Evolutionary conservation across 768 basidiomycete genomes (phyloP).

Genomic region (Baorangia bicolor): DNA sequence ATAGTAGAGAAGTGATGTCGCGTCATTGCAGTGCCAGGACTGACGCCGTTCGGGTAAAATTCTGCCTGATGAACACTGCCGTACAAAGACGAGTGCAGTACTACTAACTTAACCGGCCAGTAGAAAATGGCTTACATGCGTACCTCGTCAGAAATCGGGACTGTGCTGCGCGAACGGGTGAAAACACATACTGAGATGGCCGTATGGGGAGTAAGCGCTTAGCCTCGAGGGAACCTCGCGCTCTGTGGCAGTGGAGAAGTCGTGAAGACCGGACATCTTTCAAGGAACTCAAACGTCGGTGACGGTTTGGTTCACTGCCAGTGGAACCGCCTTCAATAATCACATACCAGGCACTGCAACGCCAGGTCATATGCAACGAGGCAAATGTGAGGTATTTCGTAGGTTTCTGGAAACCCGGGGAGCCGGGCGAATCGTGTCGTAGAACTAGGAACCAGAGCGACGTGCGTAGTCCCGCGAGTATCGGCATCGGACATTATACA

Average conservation of each 20-base stretch:
- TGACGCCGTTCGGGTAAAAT: slow-evolving; percentile 5
- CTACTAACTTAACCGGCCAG: not conserved
- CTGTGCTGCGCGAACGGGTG: not conserved
- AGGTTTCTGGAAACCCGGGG: slow-evolving; percentile 1
- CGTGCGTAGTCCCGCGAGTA: not conserved
- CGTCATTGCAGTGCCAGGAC: slow-evolving; percentile 24
- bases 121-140: not conserved
- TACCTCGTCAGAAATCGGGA: not conserved
- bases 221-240: slow-evolving; percentile 31
- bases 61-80: slow-evolving; percentile 8
- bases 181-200: not conserved
- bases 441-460: not conserved
- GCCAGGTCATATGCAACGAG: slow-evolving; percentile 17
- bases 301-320: slow-evolving; percentile 3
- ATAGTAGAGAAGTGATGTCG: slow-evolving; percentile 10
- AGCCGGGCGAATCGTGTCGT: not conserved
- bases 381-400: slow-evolving; percentile 19
- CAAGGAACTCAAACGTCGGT: slow-evolving; percentile 5
- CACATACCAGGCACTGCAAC: slow-evolving; percentile 10
- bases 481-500: not conserved
- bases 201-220: slow-evolving; percentile 1
- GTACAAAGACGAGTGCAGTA: slow-evolving; percentile 6
- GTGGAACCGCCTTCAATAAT: slow-evolving; percentile 12
- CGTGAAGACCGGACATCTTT: not conserved
- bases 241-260: slow-evolving; percentile 22